Base-by-base conservation (phyloP, 2,329 filamentous ascomycete genomes). In the Fusarium hainanense region DNA sequence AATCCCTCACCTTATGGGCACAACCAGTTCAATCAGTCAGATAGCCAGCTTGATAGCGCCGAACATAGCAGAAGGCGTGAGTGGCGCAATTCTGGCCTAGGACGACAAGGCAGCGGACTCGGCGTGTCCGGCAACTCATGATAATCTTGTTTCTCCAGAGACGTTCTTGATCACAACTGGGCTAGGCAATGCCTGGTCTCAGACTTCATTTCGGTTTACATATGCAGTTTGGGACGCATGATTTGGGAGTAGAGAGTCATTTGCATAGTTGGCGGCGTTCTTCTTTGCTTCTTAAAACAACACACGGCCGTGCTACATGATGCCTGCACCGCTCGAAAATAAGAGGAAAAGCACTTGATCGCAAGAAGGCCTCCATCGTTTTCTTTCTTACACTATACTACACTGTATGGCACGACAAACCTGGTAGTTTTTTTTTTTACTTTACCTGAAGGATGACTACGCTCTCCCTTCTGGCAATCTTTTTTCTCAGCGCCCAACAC, bases 21-120 rank as follows among this genome's bases (percentile, higher is more conserved):
- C 30, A 79, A 79, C 55, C 82, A 85, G 34, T 82, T 82, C 58
- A 84, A 85, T 66, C 80, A 80, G 49, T 79, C 80, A 3, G 83
- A 85, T 60, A 79, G 77, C 59, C 80, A 80, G 51, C 73, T 81
- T 25, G 79, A 82, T 64, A 78, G 74, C 40, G 73, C 79, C 34
- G 81, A 83, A 49, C 80, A 81, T 48, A 80, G 76, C 48, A 83
- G 84, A 64, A 83, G 83, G 47, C 82, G 84, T 57, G 85, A 88
- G 63, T 89, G 87, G 85, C 83, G 87, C 34, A 88, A 87, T 74
- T 89, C 87, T 20, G 85, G 80, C 40, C 87, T 83, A 82, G 82
- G 81, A 28, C 84, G 84, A 49, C 85, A 84, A 63, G 85, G 81
- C 67, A 82, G 84, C 23, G 83, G 83, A 27, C 78, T 84, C 47